phyloP scores from a whole-genome alignment of 1,284 basidiomycete genomes.

The Neotropicomus parvogracilis region DNA sequence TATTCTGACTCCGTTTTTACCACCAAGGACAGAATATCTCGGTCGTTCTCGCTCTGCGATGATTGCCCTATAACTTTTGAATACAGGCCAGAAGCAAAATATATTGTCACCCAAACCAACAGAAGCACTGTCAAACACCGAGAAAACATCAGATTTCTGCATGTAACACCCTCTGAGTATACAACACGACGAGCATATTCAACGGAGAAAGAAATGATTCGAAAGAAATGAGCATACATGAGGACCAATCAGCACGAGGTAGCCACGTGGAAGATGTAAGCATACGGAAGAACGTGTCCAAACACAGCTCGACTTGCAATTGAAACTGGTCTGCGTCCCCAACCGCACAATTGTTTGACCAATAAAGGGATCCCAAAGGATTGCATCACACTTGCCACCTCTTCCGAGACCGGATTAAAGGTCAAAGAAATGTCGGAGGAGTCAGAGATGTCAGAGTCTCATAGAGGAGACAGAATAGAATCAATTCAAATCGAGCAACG shows the following conservation, averaged over 20 bases:
- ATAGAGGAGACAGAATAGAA: slow-evolving; percentile 25
- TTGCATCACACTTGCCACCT: slow-evolving; percentile 22
- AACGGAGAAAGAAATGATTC: no score
- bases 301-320: slow-evolving; percentile 15
- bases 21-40: slow-evolving; percentile 3
- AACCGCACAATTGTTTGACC: slow-evolving; percentile 40
- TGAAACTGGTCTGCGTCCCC: slow-evolving; percentile 21
- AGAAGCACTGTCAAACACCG: no score
- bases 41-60: no score
- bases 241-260: neutral
- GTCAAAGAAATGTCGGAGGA: slow-evolving; percentile 38
- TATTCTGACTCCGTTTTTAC: no score
- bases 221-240: no score
- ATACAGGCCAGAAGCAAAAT: neutral
- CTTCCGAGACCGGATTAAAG: slow-evolving; percentile 40
- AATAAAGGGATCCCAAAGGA: slow-evolving; percentile 41
- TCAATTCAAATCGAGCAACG: slow-evolving; percentile 24
- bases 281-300: neutral
- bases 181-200: no score
- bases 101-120: neutral
- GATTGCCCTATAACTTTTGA: no score
- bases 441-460: slow-evolving; percentile 19
- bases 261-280: neutral
- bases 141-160: no score
- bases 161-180: no score